These are phyloP conservation scores for Flagelloscypha sp. DNA, from an alignment of 768 basidiomycete genomes.

Conservation along the genomic window DNA sequence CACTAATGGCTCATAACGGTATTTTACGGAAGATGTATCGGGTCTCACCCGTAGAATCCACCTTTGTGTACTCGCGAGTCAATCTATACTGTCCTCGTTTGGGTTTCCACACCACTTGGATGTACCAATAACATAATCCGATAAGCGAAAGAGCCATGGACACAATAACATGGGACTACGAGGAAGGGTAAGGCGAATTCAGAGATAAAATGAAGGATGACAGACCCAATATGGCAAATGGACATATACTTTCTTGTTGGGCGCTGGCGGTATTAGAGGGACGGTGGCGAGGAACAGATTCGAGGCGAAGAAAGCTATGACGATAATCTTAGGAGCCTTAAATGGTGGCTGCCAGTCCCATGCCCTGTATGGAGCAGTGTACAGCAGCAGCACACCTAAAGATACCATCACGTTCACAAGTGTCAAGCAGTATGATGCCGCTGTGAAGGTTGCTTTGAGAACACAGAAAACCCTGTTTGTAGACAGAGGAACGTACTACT, in stretches of 20 bases:
- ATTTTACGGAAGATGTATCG: constrained; percentile 42
- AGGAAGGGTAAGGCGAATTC: neutral
- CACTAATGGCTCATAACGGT: constrained; percentile 6
- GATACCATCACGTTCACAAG: constrained; percentile 55
- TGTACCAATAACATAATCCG: constrained; percentile 51
- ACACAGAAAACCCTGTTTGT: neutral
- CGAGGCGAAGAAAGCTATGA: constrained; percentile 51
- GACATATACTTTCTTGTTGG: constrained; percentile 44
- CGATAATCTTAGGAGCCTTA: constrained; percentile 39
- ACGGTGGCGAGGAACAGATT: constrained; percentile 57
- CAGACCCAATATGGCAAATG: constrained; percentile 64
- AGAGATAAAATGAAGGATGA: constrained; percentile 5
- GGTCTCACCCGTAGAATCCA: constrained; percentile 55
- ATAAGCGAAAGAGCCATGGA: constrained; percentile 38
- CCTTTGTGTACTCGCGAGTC: constrained; percentile 35
- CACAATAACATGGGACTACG: constrained; percentile 41
- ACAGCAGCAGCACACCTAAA: constrained; percentile 54
- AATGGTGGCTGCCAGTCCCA: constrained; percentile 63
- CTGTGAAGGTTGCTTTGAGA: constrained; percentile 23
- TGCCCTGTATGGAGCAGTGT: constrained; percentile 30
- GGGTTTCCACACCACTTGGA: constrained; percentile 45
- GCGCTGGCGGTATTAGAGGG: constrained; percentile 54
- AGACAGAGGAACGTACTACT: constrained; percentile 35
- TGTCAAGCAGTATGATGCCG: constrained; percentile 48
- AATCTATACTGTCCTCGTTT: constrained; percentile 39